phyloP scores from a whole-genome alignment of 345 rosid species.

The Crucihimalaya himalaica region DNA sequence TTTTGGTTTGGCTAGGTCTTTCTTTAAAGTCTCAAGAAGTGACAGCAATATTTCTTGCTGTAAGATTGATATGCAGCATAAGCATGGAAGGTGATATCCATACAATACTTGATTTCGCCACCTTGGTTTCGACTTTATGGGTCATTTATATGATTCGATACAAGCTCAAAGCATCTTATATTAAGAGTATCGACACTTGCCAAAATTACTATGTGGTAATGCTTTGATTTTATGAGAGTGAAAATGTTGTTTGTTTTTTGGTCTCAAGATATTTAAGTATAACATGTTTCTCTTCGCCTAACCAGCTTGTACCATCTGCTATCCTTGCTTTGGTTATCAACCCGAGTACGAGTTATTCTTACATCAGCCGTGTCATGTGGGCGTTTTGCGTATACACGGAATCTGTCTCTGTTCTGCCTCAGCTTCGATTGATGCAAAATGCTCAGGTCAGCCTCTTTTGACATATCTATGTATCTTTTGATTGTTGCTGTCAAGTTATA shows the following conservation, averaged over 20 bases:
- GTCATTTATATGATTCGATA: slow-evolving; percentile 69
- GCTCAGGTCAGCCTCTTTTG: slow-evolving; percentile 55
- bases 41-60: slow-evolving; percentile 66
- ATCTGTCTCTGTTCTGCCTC: slow-evolving; percentile 82
- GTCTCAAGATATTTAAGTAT: neutral
- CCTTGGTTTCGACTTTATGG: slow-evolving; percentile 64
- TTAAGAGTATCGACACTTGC: slow-evolving; percentile 61
- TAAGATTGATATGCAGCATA: slow-evolving; percentile 53
- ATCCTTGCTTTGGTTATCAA: slow-evolving; percentile 56
- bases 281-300: neutral
- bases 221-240: neutral
- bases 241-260: neutral
- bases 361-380: slow-evolving; percentile 48
- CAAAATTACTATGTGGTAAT: slow-evolving; percentile 59
- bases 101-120: slow-evolving; percentile 61
- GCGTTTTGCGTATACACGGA: slow-evolving; percentile 69
- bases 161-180: slow-evolving; percentile 70
- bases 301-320: slow-evolving; percentile 62
- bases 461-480: neutral
- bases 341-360: slow-evolving; percentile 34
- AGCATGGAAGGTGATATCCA: slow-evolving; percentile 59
- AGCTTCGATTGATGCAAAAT: slow-evolving; percentile 85
- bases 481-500: neutral
- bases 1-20: slow-evolving; percentile 47
- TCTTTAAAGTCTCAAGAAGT: slow-evolving; percentile 77